Base-by-base conservation (phyloP, 2,329 filamentous ascomycete species). In the Venturia asperata region DNA sequence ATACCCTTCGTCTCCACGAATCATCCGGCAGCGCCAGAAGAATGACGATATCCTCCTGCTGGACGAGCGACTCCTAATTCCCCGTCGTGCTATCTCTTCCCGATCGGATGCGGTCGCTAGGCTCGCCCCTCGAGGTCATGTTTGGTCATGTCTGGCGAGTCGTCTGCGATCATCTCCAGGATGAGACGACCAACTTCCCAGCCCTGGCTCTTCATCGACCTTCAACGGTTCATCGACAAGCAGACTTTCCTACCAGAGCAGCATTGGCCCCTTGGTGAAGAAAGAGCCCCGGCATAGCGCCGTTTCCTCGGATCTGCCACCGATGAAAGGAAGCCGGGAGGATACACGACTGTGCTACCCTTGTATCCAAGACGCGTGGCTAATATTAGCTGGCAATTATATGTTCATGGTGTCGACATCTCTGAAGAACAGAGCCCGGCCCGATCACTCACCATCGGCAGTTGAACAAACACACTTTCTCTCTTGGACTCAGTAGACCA, bases 351-450 rank as follows among this genome's bases (percentile, higher is more conserved):
- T 21, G 60, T 42, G 60, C 34, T 61, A 27, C 27, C 34, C 34
- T n/a, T 24, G 34, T 42, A 27, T 61, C 15, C 37, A 27, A 19
- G 39, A 61, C 60, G 60, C 37, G 60, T 61, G 60, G 60, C 37
- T 42, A 61, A 45, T 34, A 61, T 43, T 61, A 61, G 39, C 27
- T 34, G 60, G 10, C 42, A 0, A 24, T 27, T 24, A n/a, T 61
- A 61, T 61, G 45, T 39, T n/a, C 60, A 61, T 61, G 60, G 60
- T 43, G 37, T 45, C 21, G 58, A 61, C 21, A 21, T 42, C 6
- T 24, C 39, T 41, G 17, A 19, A 13, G 21, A 45, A 42, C 13
- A 27, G 37, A 43, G 60, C 39, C n/a, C 37, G 39, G 60, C 39
- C 37, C 19, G 60, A 61, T 2, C 52, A 37, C 27, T 4, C 37